Evolutionary conservation across 1,139 yeast species (phyloP), one percentile per base, ranked within the genome.

Genomic region (Geotrichum restrictum): DNA sequence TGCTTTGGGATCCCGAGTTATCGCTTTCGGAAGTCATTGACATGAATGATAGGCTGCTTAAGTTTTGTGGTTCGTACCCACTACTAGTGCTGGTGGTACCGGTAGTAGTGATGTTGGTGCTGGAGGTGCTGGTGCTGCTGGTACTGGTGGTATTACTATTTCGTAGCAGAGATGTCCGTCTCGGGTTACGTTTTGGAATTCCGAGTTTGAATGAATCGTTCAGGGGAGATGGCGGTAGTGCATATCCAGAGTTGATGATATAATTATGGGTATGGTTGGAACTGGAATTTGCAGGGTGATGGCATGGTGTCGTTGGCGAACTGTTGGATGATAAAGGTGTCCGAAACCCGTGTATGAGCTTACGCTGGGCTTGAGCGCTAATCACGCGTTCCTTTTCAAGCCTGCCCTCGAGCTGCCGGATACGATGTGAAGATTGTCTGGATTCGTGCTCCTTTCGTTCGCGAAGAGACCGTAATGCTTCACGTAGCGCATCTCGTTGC

Each of bases 401-500:
- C 27, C 56, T 56, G 7, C 60, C 54, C 46, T 67, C 70, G 18
- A 67, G 59, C 49, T 63, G 66, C 19, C 63, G 60, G 21, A 70
- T 62, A 21, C 70, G 64, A 18, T 64, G 68, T 1, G 60, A 57
- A 22, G 65, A 54, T 43, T 64, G 63, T n/a, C 64, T 53, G 47
- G 68, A 65, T 49, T 70, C 73, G 32, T 69, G 69, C 54, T 69
- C 73, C 49, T 69, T 69, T 37, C 72, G 64, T 52, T 69, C 72
- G 11, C 71, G 60, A 49, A 70, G 56, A 0, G 73, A 64, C 18
- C 73, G 61, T 37, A 70, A 56, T 0, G 74, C 71, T 40, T 71
- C 74, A 56, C 65, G 74, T 67, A 62, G 74, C 57, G 66, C 81
- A 69, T 54, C 70, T 60, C 67, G 74, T 63, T 56, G 83, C 68